Percentiles rank a stretch among this genome's conserved stretches.
phyloP scores from a whole-genome alignment of 2,329 filamentous ascomycete species.

The Tricladium varicosporioides region DNA sequence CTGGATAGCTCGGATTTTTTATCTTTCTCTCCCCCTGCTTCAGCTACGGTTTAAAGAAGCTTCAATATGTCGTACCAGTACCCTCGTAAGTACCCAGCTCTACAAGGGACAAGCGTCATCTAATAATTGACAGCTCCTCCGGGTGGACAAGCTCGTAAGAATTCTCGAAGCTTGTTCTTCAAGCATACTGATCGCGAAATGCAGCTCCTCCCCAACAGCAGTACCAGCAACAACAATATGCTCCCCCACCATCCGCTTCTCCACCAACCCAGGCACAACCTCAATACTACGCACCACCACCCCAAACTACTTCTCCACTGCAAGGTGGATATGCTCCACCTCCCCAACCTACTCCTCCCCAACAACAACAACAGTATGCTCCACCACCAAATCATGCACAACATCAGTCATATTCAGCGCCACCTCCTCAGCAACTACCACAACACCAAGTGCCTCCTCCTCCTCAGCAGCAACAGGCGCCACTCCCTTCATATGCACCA shows the following conservation, averaged over 20 bases:
- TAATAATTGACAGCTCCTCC: slow-evolving; percentile 31
- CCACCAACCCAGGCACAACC: slow-evolving; percentile 27
- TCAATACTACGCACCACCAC: slow-evolving; percentile 35
- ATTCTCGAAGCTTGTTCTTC: no score
- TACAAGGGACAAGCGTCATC: slow-evolving; percentile 5
- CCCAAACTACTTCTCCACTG: slow-evolving; percentile 28
- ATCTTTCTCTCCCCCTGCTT: not conserved
- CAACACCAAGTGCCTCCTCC: not conserved
- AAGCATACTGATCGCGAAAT: slow-evolving; percentile 5
- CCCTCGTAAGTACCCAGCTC: slow-evolving; percentile 33
- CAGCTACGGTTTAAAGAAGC: slow-evolving; percentile 1
- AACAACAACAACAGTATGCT: slow-evolving; percentile 21
- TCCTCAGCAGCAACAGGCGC: slow-evolving; percentile 10
- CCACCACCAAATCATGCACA: slow-evolving; percentile 17
- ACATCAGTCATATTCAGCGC: slow-evolving; percentile 20
- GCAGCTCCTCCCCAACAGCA: slow-evolving; percentile 15
- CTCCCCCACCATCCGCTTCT: slow-evolving; percentile 31
- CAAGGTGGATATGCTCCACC: slow-evolving; percentile 30
- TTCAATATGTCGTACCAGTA: slow-evolving; percentile 32
- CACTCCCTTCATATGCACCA: slow-evolving; percentile 17
- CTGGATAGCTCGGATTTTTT: slow-evolving; percentile 7
- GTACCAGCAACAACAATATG: slow-evolving; percentile 26
- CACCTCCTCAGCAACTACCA: slow-evolving; percentile 27
- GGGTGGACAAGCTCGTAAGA: slow-evolving; percentile 2
- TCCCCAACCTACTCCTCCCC: slow-evolving; percentile 23